phyloP scores from a whole-genome alignment of 2,329 filamentous ascomycete genomes.

The Pestalotiopsis sp. region DNA sequence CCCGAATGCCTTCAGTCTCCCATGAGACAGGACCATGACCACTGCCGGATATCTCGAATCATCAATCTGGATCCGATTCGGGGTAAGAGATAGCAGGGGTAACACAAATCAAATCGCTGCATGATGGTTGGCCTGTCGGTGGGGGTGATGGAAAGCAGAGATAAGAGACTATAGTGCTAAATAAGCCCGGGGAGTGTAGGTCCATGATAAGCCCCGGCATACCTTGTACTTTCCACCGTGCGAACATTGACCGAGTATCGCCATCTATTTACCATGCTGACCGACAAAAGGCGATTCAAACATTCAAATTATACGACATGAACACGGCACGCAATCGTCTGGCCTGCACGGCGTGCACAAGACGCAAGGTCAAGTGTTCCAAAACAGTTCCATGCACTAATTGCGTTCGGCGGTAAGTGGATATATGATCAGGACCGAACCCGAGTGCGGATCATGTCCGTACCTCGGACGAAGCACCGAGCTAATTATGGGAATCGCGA shows the following conservation, averaged over 20 bases:
- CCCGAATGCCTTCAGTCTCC: background rate
- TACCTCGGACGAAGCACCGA: conserved; percentile 9
- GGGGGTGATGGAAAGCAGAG: background rate
- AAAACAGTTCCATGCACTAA: conserved; percentile 42
- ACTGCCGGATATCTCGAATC: background rate
- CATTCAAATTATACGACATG: background rate
- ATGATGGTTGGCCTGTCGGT: background rate
- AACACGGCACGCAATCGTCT: conserved; percentile 22
- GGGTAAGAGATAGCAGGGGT: background rate
- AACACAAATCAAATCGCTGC: background rate
- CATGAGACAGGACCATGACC: background rate
- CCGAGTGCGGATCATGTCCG: conserved; percentile 13
- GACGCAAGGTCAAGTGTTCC: conserved; percentile 40
- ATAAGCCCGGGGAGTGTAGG: background rate
- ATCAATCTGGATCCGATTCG: background rate
- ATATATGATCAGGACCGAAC: background rate
- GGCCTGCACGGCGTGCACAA: conserved; percentile 32
- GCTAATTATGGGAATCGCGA: conserved; percentile 23
- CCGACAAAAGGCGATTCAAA: background rate
- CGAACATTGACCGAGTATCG: background rate
- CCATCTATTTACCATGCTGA: background rate
- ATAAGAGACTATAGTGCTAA: background rate
- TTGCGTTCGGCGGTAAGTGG: conserved; percentile 34
- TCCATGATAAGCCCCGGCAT: background rate
- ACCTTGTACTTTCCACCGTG: background rate